These are phyloP conservation scores for Austropuccinia psidii DNA, from an alignment of 1,284 basidiomycete genomes.

Conservation along the genomic window DNA sequence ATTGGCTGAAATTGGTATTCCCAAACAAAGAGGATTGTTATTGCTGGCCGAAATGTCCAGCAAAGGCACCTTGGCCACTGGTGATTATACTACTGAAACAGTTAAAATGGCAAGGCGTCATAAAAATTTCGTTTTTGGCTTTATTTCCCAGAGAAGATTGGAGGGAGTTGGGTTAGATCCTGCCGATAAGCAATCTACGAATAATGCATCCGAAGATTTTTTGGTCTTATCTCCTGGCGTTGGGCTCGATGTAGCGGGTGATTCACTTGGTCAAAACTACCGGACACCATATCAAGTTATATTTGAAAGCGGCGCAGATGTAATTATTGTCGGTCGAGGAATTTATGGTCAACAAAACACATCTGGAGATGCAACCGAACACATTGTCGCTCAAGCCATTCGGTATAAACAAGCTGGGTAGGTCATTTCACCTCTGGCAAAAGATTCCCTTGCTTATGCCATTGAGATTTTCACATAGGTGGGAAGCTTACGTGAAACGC, in stretches of 20 bases:
- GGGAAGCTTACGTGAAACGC: no score
- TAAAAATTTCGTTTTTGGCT: conserved; percentile 83
- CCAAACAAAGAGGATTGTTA: conserved; percentile 75
- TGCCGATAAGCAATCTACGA: background rate
- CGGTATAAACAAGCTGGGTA: conserved; percentile 34
- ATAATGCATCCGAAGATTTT: conserved; percentile 60
- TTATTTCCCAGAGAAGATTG: conserved; percentile 69
- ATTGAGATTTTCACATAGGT: no score
- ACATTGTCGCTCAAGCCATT: conserved; percentile 12
- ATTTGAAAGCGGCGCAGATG: conserved; percentile 76
- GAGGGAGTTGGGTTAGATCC: conserved; percentile 40
- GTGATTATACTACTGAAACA: conserved; percentile 73
- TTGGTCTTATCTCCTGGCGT: conserved; percentile 89
- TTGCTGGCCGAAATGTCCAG: conserved; percentile 96
- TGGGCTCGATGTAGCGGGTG: conserved; percentile 71
- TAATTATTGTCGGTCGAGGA: conserved; percentile 95
- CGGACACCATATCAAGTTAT: conserved; percentile 82
- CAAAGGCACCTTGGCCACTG: conserved; percentile 73
- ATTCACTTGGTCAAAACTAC: conserved; percentile 93
- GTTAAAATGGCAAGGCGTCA: conserved; percentile 75
- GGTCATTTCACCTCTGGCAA: no score
- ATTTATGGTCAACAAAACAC: conserved; percentile 69
- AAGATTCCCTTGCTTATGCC: no score
- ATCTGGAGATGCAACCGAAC: background rate
- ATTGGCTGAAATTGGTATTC: conserved; percentile 73